Percentiles rank a stretch among this genome's conserved stretches.
These are phyloP conservation scores for Condylostoma magnum DNA, from an alignment of 169 alveolate species.

Conservation along the genomic window DNA sequence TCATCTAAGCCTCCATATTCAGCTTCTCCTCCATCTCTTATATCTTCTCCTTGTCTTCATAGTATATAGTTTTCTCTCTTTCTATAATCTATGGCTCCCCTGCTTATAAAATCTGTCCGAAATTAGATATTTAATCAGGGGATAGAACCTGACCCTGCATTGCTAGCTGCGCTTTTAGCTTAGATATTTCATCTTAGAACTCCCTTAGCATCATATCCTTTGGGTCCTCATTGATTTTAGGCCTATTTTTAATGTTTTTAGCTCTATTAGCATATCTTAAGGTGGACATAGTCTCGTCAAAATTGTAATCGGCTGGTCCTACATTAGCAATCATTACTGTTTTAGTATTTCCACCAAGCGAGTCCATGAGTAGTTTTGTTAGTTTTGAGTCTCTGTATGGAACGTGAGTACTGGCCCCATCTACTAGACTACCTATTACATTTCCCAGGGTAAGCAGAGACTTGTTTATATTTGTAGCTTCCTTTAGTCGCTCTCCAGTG, in stretches of 20 bases:
- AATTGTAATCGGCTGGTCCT: conserved; percentile 88
- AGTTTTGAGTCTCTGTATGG: conserved; percentile 97
- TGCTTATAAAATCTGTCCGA: conserved; percentile 4
- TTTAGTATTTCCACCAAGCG: conserved; percentile 95
- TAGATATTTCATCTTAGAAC: conserved; percentile 81
- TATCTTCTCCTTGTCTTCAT: conserved; percentile 58
- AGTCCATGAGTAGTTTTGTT: conserved; percentile 91
- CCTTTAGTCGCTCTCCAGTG: conserved; percentile 85
- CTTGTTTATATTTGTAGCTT: conserved; percentile 90
- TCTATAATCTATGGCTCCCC: conserved; percentile 39
- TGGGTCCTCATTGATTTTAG: conserved; percentile 91
- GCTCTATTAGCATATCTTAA: conserved; percentile 91
- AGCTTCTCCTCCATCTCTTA: conserved; percentile 64
- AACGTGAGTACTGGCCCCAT: conserved; percentile 83
- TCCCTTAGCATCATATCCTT: conserved; percentile 83
- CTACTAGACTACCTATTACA: conserved; percentile 90
- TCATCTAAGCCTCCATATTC: conserved; percentile 62
- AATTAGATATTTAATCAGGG: conserved; percentile 1
- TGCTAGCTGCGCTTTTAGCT: conserved; percentile 62
- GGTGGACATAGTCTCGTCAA: conserved; percentile 90
- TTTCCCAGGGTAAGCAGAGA: conserved; percentile 88
- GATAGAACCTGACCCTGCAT: conserved; percentile 18
- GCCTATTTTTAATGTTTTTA: conserved; percentile 86
- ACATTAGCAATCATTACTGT: conserved; percentile 93
- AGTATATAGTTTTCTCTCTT: conserved; percentile 54